Evolutionary conservation across 106 monocot genomes (phyloP).

Genomic region (Dendrobium huoshanense): DNA sequence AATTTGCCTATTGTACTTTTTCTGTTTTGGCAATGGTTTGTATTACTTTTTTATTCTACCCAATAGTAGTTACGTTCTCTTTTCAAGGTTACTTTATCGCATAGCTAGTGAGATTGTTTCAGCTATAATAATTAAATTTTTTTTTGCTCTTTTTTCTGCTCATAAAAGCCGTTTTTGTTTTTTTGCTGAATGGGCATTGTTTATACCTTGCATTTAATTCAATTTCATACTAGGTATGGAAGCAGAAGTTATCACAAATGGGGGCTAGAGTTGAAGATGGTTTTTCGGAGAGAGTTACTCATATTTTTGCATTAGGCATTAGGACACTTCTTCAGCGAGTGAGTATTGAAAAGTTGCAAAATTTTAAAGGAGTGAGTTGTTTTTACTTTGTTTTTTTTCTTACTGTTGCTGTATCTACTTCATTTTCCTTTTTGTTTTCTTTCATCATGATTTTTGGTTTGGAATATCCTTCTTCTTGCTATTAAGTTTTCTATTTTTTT

Average conservation of each 20-base stretch:
- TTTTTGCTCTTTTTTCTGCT: background rate
- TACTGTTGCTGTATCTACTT: background rate
- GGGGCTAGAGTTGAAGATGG: conserved; percentile 56
- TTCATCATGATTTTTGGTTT: background rate
- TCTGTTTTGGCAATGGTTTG: background rate
- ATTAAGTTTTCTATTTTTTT: no score
- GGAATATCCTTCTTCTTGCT: no score
- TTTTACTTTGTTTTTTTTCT: background rate
- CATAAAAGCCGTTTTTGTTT: background rate
- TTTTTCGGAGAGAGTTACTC: conserved; percentile 44
- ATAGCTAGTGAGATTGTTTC: background rate
- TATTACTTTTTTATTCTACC: no score
- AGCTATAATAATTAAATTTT: background rate
- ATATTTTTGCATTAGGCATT: conserved; percentile 52
- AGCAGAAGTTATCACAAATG: conserved; percentile 69
- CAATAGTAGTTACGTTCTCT: background rate
- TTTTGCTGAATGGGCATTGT: background rate
- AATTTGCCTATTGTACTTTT: background rate
- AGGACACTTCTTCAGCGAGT: conserved; percentile 32
- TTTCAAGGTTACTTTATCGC: background rate
- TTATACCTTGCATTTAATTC: background rate
- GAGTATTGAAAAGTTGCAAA: conserved; percentile 22
- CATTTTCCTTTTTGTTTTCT: background rate
- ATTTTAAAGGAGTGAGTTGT: conserved; percentile 45
- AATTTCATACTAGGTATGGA: conserved; percentile 50